Conservation (phyloP, 495 filamentous ascomycete genomes). For the Aspergillus incahuasiensis region DNA sequence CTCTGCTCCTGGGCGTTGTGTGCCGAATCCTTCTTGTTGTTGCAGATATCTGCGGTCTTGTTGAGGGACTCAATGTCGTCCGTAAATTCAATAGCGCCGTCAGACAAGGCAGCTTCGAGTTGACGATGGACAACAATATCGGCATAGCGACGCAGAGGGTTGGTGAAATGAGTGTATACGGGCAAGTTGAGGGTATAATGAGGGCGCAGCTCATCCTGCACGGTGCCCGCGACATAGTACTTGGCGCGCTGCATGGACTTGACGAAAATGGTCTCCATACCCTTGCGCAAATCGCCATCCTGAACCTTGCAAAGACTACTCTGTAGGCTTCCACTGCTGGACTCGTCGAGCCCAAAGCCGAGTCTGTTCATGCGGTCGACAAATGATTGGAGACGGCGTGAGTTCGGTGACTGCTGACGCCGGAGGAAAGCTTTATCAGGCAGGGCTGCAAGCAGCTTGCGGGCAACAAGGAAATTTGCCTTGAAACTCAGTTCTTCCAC, state of each 20-base stretch:
- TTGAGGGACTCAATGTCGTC: slow-evolving; percentile 83
- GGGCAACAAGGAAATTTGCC: slow-evolving; percentile 82
- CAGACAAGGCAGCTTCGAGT: slow-evolving; percentile 80
- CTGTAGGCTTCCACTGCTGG: slow-evolving; percentile 85
- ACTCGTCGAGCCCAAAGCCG: slow-evolving; percentile 80
- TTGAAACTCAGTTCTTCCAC: slow-evolving; percentile 93
- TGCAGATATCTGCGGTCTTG: slow-evolving; percentile 94
- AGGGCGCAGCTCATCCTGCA: slow-evolving; percentile 64
- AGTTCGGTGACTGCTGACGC: slow-evolving; percentile 77
- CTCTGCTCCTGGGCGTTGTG: slow-evolving; percentile 98
- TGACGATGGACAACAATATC: slow-evolving; percentile 96
- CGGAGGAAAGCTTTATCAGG: slow-evolving; percentile 92
- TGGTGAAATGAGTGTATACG: slow-evolving; percentile 95
- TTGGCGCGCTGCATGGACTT: slow-evolving; percentile 96
- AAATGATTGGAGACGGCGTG: slow-evolving; percentile 83
- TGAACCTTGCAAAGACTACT: slow-evolving; percentile 89
- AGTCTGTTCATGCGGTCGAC: slow-evolving; percentile 88
- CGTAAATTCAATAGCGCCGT: slow-evolving; percentile 75
- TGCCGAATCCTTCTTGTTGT: slow-evolving; percentile 98
- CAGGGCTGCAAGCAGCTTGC: slow-evolving; percentile 71
- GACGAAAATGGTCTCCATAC: slow-evolving; percentile 91
- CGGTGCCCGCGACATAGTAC: slow-evolving; percentile 79
- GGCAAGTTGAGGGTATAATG: slow-evolving; percentile 93
- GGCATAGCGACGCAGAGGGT: slow-evolving; percentile 89
- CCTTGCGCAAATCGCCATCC: slow-evolving; percentile 83